phyloP scores from a whole-genome alignment of 495 filamentous ascomycete species.

The Xylaria longipes region DNA sequence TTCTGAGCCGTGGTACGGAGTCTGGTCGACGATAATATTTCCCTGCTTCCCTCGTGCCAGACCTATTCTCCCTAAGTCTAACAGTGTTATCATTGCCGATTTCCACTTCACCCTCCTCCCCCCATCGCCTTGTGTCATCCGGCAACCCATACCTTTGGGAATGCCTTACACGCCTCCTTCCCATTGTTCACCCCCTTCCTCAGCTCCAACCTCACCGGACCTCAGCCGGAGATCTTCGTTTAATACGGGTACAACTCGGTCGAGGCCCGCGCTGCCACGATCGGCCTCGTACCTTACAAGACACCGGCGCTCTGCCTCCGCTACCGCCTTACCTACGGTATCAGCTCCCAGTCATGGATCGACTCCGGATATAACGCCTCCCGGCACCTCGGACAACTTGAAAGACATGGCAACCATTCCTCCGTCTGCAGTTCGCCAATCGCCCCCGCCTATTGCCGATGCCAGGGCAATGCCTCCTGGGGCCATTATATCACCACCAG shows the following conservation, averaged over 20 bases:
- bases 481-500: slow-evolving; percentile 86
- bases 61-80: slow-evolving; percentile 33
- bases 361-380: slow-evolving; percentile 49
- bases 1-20: slow-evolving; percentile 34
- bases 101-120: slow-evolving; percentile 24
- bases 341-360: slow-evolving; percentile 40
- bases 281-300: slow-evolving; percentile 77
- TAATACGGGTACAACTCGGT: slow-evolving; percentile 48
- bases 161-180: slow-evolving; percentile 97
- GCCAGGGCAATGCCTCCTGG: slow-evolving; percentile 72
- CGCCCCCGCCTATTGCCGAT: slow-evolving; percentile 76
- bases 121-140: slow-evolving; percentile 31
- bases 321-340: slow-evolving; percentile 38
- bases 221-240: slow-evolving; percentile 64
- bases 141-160: slow-evolving; percentile 47
- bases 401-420: slow-evolving; percentile 49
- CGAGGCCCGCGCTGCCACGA: slow-evolving; percentile 67
- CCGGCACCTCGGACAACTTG: slow-evolving; percentile 55
- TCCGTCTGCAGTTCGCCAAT: slow-evolving; percentile 69
- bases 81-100: slow-evolving; percentile 31
- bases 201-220: slow-evolving; percentile 67
- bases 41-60: slow-evolving; percentile 37
- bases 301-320: slow-evolving; percentile 57
- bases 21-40: slow-evolving; percentile 36
- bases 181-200: slow-evolving; percentile 78